Percentiles rank a stretch among this genome's conserved stretches.
Evolutionary conservation across 768 basidiomycete genomes (phyloP).

Genomic region (Russula compacta): DNA sequence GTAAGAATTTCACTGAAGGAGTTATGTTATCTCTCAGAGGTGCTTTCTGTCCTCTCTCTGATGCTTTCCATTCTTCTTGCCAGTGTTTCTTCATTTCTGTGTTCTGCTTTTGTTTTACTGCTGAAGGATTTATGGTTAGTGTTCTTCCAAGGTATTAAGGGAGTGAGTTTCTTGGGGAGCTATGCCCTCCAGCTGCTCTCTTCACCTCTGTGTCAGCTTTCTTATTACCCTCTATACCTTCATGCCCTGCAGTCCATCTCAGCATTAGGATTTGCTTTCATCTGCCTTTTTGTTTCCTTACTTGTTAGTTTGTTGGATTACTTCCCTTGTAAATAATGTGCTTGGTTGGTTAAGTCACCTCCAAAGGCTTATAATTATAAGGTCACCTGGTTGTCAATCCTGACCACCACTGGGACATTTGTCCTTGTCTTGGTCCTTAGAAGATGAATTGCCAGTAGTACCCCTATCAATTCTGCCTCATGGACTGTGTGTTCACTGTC

Average conservation of each 20-base stretch:
- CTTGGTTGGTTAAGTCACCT: background rate
- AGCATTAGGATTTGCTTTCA: background rate
- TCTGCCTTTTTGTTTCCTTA: background rate
- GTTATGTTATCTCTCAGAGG: too few relatives aligned
- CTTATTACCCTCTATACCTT: background rate
- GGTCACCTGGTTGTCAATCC: background rate
- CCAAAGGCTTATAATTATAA: background rate
- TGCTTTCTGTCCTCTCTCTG: too few relatives aligned
- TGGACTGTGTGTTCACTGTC: background rate
- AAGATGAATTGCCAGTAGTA: background rate
- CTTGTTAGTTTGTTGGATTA: background rate
- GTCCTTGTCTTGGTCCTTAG: too few relatives aligned
- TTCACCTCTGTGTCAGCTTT: background rate
- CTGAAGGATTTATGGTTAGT: background rate
- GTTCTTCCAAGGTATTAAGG: background rate
- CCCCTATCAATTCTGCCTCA: background rate
- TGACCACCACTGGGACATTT: background rate
- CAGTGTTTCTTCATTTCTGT: background rate
- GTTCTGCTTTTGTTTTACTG: background rate
- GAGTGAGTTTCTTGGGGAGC: fast-evolving
- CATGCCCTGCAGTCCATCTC: background rate
- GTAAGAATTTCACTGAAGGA: too few relatives aligned
- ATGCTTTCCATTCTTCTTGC: background rate
- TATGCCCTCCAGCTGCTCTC: background rate
- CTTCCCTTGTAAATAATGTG: background rate